phyloP scores from a whole-genome alignment of 306 rosid genomes.

The Prunus mira region DNA sequence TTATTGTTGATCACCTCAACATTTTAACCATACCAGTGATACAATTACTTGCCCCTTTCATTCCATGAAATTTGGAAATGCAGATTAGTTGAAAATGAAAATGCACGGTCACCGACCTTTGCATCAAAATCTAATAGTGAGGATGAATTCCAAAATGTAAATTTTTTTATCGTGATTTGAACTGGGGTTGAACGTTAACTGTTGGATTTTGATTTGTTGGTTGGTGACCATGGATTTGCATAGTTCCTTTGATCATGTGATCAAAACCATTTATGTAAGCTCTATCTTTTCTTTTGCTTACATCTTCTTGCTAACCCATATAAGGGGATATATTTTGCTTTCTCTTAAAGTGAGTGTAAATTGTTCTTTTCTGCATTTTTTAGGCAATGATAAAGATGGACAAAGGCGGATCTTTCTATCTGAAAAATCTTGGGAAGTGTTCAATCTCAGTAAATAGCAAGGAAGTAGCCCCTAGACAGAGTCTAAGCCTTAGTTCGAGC shows the following conservation, averaged over 20 bases:
- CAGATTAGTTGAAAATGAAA: not conserved
- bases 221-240: too few species aligned
- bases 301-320: not conserved
- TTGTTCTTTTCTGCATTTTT: constrained; percentile 3
- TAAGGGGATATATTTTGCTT: not conserved
- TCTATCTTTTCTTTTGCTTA: not conserved
- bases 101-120: too few species aligned
- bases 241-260: too few species aligned
- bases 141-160: too few species aligned
- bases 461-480: constrained; percentile 67
- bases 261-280: too few species aligned
- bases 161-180: too few species aligned
- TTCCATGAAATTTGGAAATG: not conserved
- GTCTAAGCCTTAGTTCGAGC: constrained; percentile 53
- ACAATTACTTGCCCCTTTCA: not conserved
- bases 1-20: constrained; percentile 5
- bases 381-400: constrained; percentile 87
- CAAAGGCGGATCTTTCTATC: constrained; percentile 63
- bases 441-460: constrained; percentile 65
- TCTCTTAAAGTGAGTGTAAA: not conserved
- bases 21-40: not conserved
- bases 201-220: too few species aligned
- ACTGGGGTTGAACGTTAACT: too few species aligned
- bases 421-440: constrained; percentile 74
- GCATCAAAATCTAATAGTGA: too few species aligned